Evolutionary conservation across 116 monocot genomes (phyloP).

Genomic region (Dioscorea cayenensis): DNA sequence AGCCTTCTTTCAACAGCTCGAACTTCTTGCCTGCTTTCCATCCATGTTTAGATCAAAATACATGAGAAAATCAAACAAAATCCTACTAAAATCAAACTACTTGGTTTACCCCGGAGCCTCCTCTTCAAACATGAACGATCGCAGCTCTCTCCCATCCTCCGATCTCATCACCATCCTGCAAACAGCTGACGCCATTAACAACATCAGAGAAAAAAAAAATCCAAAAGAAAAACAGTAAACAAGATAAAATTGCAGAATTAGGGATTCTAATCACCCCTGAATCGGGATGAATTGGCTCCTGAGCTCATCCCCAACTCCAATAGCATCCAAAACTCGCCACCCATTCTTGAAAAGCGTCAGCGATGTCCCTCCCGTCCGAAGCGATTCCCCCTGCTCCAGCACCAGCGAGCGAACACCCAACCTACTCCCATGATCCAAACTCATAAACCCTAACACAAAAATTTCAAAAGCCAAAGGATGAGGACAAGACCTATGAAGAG

Average conservation of each 20-base stretch:
- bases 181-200: slow-evolving; percentile 29
- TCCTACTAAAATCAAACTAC: background rate
- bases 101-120: slow-evolving; percentile 56
- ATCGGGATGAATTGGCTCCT: slow-evolving; percentile 40
- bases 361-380: slow-evolving; percentile 80
- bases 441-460: background rate
- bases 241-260: background rate
- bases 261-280: slow-evolving; percentile 33
- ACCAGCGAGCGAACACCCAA: slow-evolving; percentile 34
- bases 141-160: slow-evolving; percentile 54
- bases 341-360: slow-evolving; percentile 91
- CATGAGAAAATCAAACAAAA: background rate
- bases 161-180: slow-evolving; percentile 77
- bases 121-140: slow-evolving; percentile 69
- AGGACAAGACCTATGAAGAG: slow-evolving; percentile 32
- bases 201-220: slow-evolving; percentile 13
- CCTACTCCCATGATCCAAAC: slow-evolving; percentile 17
- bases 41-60: background rate
- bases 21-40: slow-evolving; percentile 68
- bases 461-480: background rate
- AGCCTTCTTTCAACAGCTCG: slow-evolving; percentile 84
- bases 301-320: slow-evolving; percentile 82
- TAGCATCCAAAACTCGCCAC: slow-evolving; percentile 80
- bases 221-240: background rate
- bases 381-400: slow-evolving; percentile 72